These are phyloP conservation scores for Ilyonectria destructans DNA, from an alignment of 2,329 filamentous ascomycete genomes.

Conservation along the genomic window DNA sequence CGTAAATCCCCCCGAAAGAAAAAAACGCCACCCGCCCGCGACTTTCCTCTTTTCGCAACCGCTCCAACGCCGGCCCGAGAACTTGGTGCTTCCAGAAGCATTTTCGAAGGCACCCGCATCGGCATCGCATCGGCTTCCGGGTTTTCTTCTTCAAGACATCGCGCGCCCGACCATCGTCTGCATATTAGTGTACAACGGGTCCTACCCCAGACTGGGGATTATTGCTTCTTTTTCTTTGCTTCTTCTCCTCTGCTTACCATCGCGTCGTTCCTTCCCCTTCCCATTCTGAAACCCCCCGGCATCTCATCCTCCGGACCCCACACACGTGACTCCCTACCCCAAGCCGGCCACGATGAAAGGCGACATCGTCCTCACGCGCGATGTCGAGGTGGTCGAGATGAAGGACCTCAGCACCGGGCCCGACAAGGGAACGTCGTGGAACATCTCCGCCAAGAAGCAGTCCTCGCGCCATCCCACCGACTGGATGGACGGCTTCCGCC, in stretches of 20 bases:
- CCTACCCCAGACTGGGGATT: neutral
- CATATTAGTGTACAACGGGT: neutral
- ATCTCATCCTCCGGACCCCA: neutral
- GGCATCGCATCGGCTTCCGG: neutral
- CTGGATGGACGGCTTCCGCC: constrained; percentile 37
- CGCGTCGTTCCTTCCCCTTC: neutral
- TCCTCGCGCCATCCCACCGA: constrained; percentile 11
- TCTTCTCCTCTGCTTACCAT: neutral
- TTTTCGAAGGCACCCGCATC: constrained; percentile 2
- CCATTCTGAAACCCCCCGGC: neutral
- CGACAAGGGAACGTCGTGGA: constrained; percentile 16
- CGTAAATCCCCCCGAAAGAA: neutral
- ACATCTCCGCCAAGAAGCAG: constrained; percentile 28
- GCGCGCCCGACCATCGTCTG: neutral
- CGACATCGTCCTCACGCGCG: constrained; percentile 31
- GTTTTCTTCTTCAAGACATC: neutral
- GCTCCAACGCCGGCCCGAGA: constrained; percentile 10
- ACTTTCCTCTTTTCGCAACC: constrained; percentile 1
- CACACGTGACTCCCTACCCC: constrained; percentile 4
- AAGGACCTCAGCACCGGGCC: constrained; percentile 18
- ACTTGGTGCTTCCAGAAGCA: neutral
- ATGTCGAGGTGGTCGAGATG: constrained; percentile 35
- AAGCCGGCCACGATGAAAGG: constrained; percentile 19
- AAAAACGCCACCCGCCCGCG: constrained; percentile 21
- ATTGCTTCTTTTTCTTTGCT: neutral